Conservation (phyloP, 331 rosid species). For the Malus hybrid region DNA sequence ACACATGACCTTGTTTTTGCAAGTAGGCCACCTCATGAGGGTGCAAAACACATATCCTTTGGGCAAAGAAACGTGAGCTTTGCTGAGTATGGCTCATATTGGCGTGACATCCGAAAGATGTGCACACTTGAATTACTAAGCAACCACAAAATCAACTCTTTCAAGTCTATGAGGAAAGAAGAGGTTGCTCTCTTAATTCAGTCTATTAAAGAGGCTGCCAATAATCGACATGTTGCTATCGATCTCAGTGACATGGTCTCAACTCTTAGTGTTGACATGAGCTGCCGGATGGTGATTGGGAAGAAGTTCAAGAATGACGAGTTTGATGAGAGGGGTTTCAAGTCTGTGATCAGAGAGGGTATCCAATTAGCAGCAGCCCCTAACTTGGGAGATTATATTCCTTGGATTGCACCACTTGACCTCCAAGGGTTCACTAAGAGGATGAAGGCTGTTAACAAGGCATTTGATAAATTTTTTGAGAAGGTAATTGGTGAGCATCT, state of each 20-base stretch:
- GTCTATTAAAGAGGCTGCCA: constrained; percentile 17
- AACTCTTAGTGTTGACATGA: constrained; percentile 3
- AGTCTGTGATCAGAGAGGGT: too few relatives aligned
- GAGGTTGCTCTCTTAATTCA: neutral
- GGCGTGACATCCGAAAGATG: too few relatives aligned
- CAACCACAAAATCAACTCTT: too few relatives aligned
- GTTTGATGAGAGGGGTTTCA: too few relatives aligned
- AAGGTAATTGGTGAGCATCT: neutral
- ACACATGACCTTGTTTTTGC: constrained; percentile 45
- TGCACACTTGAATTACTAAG: too few relatives aligned
- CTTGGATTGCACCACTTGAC: too few relatives aligned
- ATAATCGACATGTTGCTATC: constrained; percentile 3
- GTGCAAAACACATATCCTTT: constrained; percentile 31
- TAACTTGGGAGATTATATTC: too few relatives aligned
- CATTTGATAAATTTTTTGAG: constrained; percentile 17
- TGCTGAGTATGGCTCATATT: neutral
- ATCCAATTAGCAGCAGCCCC: too few relatives aligned
- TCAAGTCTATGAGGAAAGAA: too few relatives aligned
- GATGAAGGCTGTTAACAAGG: constrained; percentile 21
- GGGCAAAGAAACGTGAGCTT: constrained; percentile 25
- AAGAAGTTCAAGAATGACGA: too few relatives aligned
- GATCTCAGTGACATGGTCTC: constrained; percentile 38
- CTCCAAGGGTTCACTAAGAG: neutral
- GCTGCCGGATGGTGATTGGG: too few relatives aligned
- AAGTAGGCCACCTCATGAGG: constrained; percentile 34